These are phyloP conservation scores for Cardiosporidium cionae DNA, from an alignment of 169 alveolate species.

Conservation along the genomic window DNA sequence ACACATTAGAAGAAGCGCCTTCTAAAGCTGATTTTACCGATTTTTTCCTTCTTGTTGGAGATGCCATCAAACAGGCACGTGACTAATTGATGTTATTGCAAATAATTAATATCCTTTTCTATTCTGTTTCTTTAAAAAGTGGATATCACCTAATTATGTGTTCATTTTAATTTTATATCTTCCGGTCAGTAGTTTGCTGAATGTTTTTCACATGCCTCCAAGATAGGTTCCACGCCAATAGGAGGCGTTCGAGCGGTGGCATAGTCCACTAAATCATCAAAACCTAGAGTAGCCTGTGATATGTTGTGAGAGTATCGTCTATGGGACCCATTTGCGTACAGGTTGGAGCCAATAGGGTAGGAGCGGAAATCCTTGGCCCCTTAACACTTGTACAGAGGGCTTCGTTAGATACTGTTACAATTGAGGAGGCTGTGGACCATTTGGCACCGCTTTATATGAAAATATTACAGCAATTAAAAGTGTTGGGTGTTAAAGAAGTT, in stretches of 20 bases:
- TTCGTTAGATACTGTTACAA: not conserved
- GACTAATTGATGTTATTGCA: not conserved
- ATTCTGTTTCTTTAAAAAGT: too few species aligned
- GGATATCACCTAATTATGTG: too few species aligned
- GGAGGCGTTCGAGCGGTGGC: too few species aligned
- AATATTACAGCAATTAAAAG: not conserved
- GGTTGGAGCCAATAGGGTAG: not conserved
- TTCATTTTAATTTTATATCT: too few species aligned
- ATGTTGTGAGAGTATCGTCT: too few species aligned
- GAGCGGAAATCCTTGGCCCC: slow-evolving; percentile 5
- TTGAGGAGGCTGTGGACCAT: not conserved
- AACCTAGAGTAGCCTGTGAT: too few species aligned
- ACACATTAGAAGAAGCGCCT: not conserved
- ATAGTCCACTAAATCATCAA: too few species aligned
- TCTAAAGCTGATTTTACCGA: not conserved
- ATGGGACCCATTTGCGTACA: too few species aligned
- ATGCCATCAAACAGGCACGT: not conserved
- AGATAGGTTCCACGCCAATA: too few species aligned
- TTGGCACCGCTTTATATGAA: not conserved
- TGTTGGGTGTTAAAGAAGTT: not conserved
- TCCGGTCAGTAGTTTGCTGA: too few species aligned
- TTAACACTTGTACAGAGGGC: not conserved
- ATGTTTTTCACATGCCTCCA: too few species aligned
- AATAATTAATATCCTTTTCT: not conserved
- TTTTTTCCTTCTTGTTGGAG: not conserved